phyloP scores from a whole-genome alignment of 768 basidiomycete genomes.

The Tulasnella calospora region DNA sequence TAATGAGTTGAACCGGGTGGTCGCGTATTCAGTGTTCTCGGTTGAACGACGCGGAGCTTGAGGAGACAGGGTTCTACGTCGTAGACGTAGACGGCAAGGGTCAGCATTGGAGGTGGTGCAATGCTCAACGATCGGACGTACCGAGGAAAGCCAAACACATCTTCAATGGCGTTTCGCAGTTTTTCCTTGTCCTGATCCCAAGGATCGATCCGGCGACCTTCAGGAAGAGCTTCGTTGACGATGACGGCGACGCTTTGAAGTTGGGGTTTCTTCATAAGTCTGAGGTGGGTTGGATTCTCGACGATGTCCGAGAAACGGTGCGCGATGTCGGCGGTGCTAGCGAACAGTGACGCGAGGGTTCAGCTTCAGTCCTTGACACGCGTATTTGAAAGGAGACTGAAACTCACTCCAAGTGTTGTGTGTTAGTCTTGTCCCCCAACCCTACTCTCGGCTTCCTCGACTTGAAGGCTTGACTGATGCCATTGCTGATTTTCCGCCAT shows the following conservation, averaged over 20 bases:
- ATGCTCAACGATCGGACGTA: background rate
- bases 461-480: constrained; percentile 12
- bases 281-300: constrained; percentile 15
- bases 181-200: constrained; percentile 15
- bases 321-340: background rate
- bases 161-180: constrained; percentile 15
- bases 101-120: background rate
- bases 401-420: background rate
- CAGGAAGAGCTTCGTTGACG: constrained; percentile 20
- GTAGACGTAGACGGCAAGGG: background rate
- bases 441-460: background rate
- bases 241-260: constrained; percentile 20
- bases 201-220: background rate
- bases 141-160: constrained; percentile 18
- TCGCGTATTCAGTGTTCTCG: background rate
- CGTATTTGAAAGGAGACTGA: background rate
- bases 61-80: background rate
- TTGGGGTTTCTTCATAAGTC: constrained; percentile 18
- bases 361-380: background rate
- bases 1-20: constrained; percentile 8
- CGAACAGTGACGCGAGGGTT: background rate
- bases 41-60: constrained; percentile 18
- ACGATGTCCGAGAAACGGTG: constrained; percentile 15
- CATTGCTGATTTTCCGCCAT: constrained; percentile 20
- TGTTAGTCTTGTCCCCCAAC: constrained; percentile 8